These are phyloP conservation scores for Theobroma grandiflorum DNA, from an alignment of 441 rosid species.

Conservation along the genomic window DNA sequence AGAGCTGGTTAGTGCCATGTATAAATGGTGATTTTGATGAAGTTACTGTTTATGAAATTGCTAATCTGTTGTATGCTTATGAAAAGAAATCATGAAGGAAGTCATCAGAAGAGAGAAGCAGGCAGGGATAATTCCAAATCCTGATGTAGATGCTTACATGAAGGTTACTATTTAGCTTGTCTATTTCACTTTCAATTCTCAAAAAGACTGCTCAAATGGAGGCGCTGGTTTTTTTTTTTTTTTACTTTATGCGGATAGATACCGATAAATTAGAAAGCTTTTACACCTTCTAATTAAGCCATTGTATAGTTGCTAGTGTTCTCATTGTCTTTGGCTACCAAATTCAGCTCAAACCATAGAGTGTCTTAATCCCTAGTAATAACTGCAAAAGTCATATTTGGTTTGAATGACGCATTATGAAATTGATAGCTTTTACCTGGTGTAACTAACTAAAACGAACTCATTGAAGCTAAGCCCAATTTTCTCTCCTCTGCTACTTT, in stretches of 20 bases:
- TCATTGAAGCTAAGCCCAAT: neutral
- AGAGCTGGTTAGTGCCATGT: slow-evolving; percentile 48
- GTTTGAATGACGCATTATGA: neutral
- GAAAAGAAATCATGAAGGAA: slow-evolving; percentile 53
- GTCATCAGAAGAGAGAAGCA: slow-evolving; percentile 61
- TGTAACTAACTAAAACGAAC: neutral
- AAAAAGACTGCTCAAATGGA: neutral
- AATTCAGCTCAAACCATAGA: neutral
- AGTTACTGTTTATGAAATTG: neutral
- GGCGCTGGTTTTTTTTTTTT: neutral
- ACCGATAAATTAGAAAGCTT: neutral
- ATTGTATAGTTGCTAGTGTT: neutral
- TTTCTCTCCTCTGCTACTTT: neutral
- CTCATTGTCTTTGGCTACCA: no score
- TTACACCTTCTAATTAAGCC: neutral
- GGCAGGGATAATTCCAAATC: slow-evolving; percentile 59
- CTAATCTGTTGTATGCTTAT: neutral
- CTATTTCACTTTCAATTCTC: neutral
- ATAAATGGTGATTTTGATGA: neutral
- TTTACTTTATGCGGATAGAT: neutral
- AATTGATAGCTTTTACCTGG: no score
- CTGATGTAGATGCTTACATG: slow-evolving; percentile 68
- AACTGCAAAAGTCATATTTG: neutral
- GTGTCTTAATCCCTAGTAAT: neutral
- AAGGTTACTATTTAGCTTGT: slow-evolving; percentile 48